Evolutionary conservation across 345 rosid genomes (phyloP).

Genomic region (Melaleuca alternifolia): DNA sequence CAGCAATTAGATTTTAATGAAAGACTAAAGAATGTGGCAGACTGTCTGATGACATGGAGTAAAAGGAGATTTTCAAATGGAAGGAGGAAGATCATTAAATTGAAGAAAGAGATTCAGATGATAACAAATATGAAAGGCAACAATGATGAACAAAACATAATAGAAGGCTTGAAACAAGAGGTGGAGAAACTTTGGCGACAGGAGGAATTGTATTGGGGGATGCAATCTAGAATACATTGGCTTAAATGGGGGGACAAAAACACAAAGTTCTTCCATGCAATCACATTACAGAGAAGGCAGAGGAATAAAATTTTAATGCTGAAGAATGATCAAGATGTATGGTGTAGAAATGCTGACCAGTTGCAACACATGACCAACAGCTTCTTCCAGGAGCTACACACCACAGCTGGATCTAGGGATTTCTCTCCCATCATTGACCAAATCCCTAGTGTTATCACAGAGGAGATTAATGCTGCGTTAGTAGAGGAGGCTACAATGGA

Average conservation of each 20-base stretch:
- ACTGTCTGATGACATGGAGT: fast-evolving
- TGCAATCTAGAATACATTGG: neutral
- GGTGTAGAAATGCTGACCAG: neutral
- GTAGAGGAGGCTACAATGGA: neutral
- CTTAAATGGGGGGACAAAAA: neutral
- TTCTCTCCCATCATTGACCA: neutral
- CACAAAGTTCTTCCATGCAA: neutral
- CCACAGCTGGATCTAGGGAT: fast-evolving
- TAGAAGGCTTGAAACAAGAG: fast-evolving
- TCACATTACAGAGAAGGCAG: fast-evolving
- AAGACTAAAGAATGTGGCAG: too few relatives aligned
- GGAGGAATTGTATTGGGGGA: neutral
- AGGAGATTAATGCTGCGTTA: neutral
- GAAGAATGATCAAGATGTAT: neutral
- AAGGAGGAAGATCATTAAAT: fast-evolving
- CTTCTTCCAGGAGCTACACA: neutral
- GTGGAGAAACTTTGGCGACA: fast-evolving
- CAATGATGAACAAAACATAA: fast-evolving
- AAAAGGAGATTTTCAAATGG: too few relatives aligned
- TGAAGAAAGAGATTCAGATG: fast-evolving
- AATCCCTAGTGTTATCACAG: neutral
- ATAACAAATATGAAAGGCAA: too few relatives aligned
- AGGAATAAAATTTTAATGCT: neutral
- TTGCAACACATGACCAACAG: fast-evolving
- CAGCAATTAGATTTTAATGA: fast-evolving